Percentiles rank a stretch among this genome's conserved stretches.
These are phyloP conservation scores for Citrullus mucosospermus DNA, from an alignment of 306 rosid genomes.

Conservation along the genomic window DNA sequence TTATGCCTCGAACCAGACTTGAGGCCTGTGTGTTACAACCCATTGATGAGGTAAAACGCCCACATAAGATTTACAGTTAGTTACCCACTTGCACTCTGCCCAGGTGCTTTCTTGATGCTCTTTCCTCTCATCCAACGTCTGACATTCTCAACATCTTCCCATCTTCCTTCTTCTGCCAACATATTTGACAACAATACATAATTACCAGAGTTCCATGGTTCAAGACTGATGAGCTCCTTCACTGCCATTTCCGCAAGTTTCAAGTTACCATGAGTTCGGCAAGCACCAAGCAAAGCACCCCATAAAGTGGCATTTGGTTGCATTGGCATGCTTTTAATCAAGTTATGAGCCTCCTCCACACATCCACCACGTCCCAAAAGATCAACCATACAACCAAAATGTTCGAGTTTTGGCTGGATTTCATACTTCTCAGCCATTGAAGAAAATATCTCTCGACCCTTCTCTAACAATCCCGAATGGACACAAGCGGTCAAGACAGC, in stretches of 20 bases:
- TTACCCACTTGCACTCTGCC: conserved; percentile 54
- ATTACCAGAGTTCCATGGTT: conserved; percentile 79
- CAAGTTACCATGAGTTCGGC: conserved; percentile 54
- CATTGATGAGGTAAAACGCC: background rate
- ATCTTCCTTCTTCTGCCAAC: conserved; percentile 65
- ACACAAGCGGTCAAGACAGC: conserved; percentile 65
- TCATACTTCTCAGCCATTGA: conserved; percentile 29
- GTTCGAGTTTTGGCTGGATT: conserved; percentile 56
- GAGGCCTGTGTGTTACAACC: background rate
- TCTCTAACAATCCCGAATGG: conserved; percentile 63
- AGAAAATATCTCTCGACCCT: conserved; percentile 45
- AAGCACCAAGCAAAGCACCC: conserved; percentile 80
- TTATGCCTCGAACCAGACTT: background rate
- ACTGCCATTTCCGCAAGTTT: conserved; percentile 45
- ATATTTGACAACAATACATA: conserved; percentile 63
- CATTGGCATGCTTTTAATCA: conserved; percentile 60
- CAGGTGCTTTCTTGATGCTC: conserved; percentile 46
- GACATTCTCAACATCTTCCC: conserved; percentile 77
- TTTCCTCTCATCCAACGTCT: conserved; percentile 43
- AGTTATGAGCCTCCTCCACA: conserved; percentile 41
- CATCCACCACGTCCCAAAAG: conserved; percentile 58
- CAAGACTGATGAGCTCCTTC: conserved; percentile 53
- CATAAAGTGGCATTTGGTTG: conserved; percentile 63
- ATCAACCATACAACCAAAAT: conserved; percentile 79
- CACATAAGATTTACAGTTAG: background rate